Conservation (phyloP, 2,329 filamentous ascomycete genomes). For the Dothistroma septosporum region DNA sequence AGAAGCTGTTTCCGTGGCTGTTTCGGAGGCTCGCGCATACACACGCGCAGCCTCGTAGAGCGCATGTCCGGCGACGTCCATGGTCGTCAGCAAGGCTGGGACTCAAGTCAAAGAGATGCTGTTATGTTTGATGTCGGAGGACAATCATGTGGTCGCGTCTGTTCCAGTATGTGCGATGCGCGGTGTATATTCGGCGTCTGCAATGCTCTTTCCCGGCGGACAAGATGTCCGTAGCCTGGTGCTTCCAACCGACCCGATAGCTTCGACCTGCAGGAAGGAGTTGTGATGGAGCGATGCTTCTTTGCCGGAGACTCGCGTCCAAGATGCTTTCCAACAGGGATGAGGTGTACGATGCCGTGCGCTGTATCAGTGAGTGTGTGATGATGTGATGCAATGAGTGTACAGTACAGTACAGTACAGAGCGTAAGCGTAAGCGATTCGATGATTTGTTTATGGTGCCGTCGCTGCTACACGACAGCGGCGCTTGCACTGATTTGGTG, state of each 20-base stretch:
- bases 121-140: slow-evolving; percentile 1
- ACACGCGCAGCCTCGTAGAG: slow-evolving; percentile 42
- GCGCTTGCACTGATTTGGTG: background rate
- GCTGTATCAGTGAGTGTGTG: background rate
- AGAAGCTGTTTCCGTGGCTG: slow-evolving; percentile 20
- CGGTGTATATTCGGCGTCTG: background rate
- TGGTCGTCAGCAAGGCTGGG: slow-evolving; percentile 24
- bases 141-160: background rate
- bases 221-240: background rate
- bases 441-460: slow-evolving; percentile 2
- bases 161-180: background rate
- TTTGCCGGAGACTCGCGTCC: background rate
- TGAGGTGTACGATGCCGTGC: background rate
- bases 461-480: background rate
- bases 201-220: slow-evolving; percentile 3
- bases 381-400: background rate
- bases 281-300: background rate
- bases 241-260: background rate
- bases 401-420: background rate
- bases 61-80: slow-evolving; percentile 42
- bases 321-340: background rate
- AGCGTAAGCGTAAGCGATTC: background rate
- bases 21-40: slow-evolving; percentile 42
- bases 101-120: background rate
- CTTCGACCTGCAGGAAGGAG: background rate